A percentile compares a stretch with the other conserved stretches of the same genome.
These are phyloP conservation scores for Aspergillus panamensis DNA, from an alignment of 495 filamentous ascomycete genomes.

Conservation along the genomic window DNA sequence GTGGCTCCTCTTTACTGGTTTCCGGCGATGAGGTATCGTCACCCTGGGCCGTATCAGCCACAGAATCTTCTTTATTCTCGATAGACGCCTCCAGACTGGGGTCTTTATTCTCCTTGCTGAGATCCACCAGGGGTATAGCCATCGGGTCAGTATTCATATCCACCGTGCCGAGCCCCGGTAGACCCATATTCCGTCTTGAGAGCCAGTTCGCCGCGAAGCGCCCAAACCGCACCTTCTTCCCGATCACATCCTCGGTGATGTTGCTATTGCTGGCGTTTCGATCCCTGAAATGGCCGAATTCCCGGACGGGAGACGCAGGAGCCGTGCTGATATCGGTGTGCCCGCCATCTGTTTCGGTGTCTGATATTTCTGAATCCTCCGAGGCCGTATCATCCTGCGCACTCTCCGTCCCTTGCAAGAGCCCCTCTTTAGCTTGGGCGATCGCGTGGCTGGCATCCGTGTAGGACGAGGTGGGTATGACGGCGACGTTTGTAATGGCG, in stretches of 20 bases:
- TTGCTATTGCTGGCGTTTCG: constrained; percentile 42
- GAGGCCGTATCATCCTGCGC: constrained; percentile 30
- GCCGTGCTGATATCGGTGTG: constrained; percentile 35
- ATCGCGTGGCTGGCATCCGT: constrained; percentile 70
- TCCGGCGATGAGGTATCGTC: constrained; percentile 28
- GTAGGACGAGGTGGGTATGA: constrained; percentile 80
- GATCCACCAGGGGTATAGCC: constrained; percentile 26
- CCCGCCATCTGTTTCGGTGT: constrained; percentile 35
- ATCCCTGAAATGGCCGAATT: constrained; percentile 22
- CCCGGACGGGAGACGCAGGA: constrained; percentile 29
- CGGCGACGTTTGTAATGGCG: constrained; percentile 75
- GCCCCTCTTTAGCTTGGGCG: constrained; percentile 53
- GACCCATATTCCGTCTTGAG: constrained; percentile 72
- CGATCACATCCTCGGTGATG: constrained; percentile 81
- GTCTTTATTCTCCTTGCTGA: constrained; percentile 9
- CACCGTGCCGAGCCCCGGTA: constrained; percentile 32
- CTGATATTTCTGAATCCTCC: constrained; percentile 35
- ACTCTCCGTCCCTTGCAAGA: constrained; percentile 26
- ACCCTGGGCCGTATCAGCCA: constrained; percentile 19
- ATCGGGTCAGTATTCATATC: constrained; percentile 23
- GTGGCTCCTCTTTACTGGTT: constrained; percentile 28
- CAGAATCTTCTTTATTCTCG: constrained; percentile 13
- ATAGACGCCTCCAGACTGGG: constrained; percentile 9
- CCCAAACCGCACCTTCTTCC: constrained; percentile 73
- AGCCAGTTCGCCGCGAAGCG: constrained; percentile 89